These are phyloP conservation scores for Meripilus lineatus DNA, from an alignment of 1,284 basidiomycete genomes.

Conservation along the genomic window DNA sequence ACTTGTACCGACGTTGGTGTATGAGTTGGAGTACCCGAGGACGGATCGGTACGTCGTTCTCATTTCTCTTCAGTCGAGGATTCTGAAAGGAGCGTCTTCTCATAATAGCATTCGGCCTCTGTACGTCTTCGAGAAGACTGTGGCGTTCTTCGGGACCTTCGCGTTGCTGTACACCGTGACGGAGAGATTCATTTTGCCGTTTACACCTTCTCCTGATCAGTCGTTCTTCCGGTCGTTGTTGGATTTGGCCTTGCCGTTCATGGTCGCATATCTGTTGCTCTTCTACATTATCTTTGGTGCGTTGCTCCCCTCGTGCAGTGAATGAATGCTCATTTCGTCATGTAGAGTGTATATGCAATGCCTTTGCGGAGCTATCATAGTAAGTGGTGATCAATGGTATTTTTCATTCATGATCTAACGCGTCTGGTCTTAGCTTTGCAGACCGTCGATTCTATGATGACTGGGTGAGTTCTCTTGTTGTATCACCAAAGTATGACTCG, in stretches of 20 bases:
- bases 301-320: conserved; percentile 15
- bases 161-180: conserved; percentile 88
- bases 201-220: conserved; percentile 67
- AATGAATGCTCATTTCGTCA: not conserved
- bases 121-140: conserved; percentile 93
- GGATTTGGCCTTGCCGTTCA: conserved; percentile 91
- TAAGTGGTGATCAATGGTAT: conserved; percentile 32
- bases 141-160: conserved; percentile 95
- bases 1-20: conserved; percentile 90
- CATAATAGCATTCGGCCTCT: conserved; percentile 72
- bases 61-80: not conserved
- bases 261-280: conserved; percentile 75
- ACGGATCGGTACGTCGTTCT: conserved; percentile 62
- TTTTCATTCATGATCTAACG: not conserved
- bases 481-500: too few species aligned
- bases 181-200: conserved; percentile 89
- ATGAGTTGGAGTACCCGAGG: conserved; percentile 94
- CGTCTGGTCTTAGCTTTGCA: conserved; percentile 63
- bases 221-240: conserved; percentile 76
- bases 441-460: conserved; percentile 97
- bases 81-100: not conserved
- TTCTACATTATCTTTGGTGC: conserved; percentile 82
- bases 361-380: conserved; percentile 89
- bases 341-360: conserved; percentile 91
- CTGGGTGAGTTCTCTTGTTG: too few species aligned